These are phyloP conservation scores for Sapria himalayana DNA, from an alignment of 345 rosid species.

Conservation along the genomic window DNA sequence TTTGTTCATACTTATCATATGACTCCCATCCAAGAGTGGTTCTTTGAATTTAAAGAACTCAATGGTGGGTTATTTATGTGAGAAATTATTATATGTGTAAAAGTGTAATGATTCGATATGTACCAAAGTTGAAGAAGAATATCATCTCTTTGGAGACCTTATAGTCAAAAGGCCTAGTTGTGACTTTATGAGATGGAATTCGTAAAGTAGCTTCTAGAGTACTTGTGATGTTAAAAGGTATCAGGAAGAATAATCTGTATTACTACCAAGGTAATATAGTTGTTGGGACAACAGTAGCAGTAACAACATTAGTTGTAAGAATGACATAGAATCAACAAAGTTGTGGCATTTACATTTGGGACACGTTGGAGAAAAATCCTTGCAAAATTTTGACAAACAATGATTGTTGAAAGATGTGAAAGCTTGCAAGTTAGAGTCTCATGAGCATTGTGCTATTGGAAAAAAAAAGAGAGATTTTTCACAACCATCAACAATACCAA, in stretches of 20 bases:
- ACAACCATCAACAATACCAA: too few species aligned
- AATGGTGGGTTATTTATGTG: slow-evolving; percentile 2
- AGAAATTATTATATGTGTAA: not conserved
- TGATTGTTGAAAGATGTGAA: not conserved
- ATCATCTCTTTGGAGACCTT: not conserved
- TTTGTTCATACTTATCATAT: not conserved
- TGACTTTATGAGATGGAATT: not conserved
- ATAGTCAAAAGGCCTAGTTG: not conserved
- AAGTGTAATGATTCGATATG: not conserved
- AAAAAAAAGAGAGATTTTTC: not conserved
- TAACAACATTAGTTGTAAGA: too few species aligned
- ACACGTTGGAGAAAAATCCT: not conserved
- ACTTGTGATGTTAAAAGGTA: too few species aligned
- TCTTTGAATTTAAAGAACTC: not conserved
- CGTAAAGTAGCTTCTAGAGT: not conserved
- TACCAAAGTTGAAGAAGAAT: not conserved
- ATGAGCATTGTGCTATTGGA: not conserved
- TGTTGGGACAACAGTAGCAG: too few species aligned
- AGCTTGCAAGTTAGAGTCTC: not conserved
- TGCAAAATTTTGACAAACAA: not conserved
- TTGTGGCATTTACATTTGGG: too few species aligned
- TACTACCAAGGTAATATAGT: too few species aligned
- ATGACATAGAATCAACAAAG: too few species aligned
- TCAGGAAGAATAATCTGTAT: too few species aligned
- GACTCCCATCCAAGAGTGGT: slow-evolving; percentile 1